A percentile compares a stretch with the other conserved stretches of the same genome.
phyloP scores from a whole-genome alignment of 352 stramenopile species.

The Pythium angustatum region DNA sequence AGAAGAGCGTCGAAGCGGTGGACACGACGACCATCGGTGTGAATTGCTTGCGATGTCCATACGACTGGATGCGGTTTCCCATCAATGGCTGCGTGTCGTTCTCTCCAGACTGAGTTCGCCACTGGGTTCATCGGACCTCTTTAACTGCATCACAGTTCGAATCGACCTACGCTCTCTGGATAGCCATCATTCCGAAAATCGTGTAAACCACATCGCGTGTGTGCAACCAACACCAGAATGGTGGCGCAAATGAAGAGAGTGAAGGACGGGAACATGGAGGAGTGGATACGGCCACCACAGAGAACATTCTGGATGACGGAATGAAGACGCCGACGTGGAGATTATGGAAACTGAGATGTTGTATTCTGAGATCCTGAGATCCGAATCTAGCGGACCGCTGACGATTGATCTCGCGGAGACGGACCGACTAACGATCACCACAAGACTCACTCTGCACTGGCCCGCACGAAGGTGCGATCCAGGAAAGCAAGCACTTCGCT shows the following conservation, averaged over 20 bases:
- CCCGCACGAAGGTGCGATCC: not conserved
- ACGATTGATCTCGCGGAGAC: no score
- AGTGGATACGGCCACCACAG: not conserved
- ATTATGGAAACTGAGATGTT: not conserved
- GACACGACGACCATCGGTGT: no score
- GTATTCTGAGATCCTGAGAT: not conserved
- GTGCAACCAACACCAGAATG: no score
- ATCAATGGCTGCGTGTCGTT: not conserved
- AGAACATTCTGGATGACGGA: slow-evolving; percentile 19
- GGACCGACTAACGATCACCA: no score
- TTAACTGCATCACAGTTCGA: slow-evolving; percentile 1
- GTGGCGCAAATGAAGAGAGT: not conserved
- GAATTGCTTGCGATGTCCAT: no score
- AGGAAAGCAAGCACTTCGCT: not conserved
- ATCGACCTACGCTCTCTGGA: slow-evolving; percentile 2
- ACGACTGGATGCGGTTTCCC: no score
- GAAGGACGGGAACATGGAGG: not conserved
- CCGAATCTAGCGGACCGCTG: no score
- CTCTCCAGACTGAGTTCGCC: no score
- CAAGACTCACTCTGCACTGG: not conserved
- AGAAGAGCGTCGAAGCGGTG: no score
- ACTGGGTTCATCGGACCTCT: slow-evolving; percentile 12
- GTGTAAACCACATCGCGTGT: slow-evolving; percentile 2
- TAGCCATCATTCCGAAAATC: slow-evolving; percentile 1
- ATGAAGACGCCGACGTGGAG: not conserved